Base-by-base conservation (phyloP, 2,329 filamentous ascomycete species). In the Lanzia echinophila region DNA sequence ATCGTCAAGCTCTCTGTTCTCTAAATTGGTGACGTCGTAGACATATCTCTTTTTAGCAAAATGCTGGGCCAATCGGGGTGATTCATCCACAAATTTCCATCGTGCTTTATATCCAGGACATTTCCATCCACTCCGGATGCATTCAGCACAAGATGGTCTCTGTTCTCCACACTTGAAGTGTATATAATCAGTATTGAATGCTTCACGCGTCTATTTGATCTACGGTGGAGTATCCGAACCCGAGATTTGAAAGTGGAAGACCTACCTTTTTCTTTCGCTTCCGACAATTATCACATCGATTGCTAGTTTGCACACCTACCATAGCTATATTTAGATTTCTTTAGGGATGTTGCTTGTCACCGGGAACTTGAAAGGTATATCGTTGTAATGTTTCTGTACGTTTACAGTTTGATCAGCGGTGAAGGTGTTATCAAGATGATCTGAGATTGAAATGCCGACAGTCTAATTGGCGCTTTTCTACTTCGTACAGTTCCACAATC, bases 181-280 rank as follows among this genome's bases (percentile, higher is more conserved):
- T 33, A 22, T 20, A 7, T 34, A 17, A 13, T 49, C 19, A 49
- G 41, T 31, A 12, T 41, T 22, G 42, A 13, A 46, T 10, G 1
- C 12, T n/a, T 15, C 6, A 42, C 17, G 13, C 31, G 2, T 22
- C 15, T 17, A 8, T 15, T 19, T 39, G 15, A 17, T 39, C 15
- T 31, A n/a, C n/a, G n/a, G n/a, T n/a, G n/a, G n/a, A n/a, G n/a
- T n/a, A n/a, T n/a, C n/a, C n/a, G n/a, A n/a, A n/a, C n/a, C 11
- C n/a, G 5, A 32, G 13, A 6, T 15, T 6, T 13, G 24, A 15
- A 15, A 12, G 7, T 8, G 15, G 15, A n/a, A 31, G 15, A 47
- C 52, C 20, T 54, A 53, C 57, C 48, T 59, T 60, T 31, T 60
- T 60, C 45, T 60, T 60, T 39, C 59, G 51, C 17, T 28, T 59